These are phyloP conservation scores for Cyberlindnera xishuangbannaensis DNA, from an alignment of 805 yeast species.

Conservation along the genomic window DNA sequence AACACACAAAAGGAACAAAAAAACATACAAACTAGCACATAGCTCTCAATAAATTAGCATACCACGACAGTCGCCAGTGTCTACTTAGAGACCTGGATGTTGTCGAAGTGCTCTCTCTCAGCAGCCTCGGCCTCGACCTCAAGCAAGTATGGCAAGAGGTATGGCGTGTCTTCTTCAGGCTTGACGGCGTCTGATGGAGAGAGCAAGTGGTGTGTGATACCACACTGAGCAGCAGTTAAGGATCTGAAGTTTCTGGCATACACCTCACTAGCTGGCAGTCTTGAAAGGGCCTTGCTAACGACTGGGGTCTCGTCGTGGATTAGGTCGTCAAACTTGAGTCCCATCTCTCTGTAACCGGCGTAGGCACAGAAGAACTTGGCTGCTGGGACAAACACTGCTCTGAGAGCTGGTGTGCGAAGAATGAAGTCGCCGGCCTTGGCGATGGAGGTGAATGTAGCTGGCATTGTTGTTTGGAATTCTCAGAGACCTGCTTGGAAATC, in stretches of 20 bases:
- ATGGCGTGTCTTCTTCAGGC: constrained; percentile 76
- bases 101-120: constrained; percentile 87
- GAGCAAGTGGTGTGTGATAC: constrained; percentile 77
- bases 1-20: no score
- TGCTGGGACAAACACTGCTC: constrained; percentile 71
- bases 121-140: constrained; percentile 91
- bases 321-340: constrained; percentile 86
- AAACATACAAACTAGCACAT: no score
- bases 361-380: constrained; percentile 67
- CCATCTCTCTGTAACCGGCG: constrained; percentile 93
- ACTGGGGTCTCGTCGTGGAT: constrained; percentile 81
- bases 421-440: constrained; percentile 74
- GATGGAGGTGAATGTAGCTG: constrained; percentile 48
- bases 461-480: not conserved
- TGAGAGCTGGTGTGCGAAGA: constrained; percentile 71
- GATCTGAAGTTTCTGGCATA: constrained; percentile 93
- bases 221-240: constrained; percentile 85
- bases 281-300: constrained; percentile 78
- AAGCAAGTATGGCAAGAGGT: constrained; percentile 80
- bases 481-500: not conserved
- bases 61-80: no score
- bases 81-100: constrained; percentile 36
- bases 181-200: constrained; percentile 75
- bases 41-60: no score
- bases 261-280: constrained; percentile 78